Conservation (phyloP, 352 stramenopile genomes). For the Phytophthora lateralis region DNA sequence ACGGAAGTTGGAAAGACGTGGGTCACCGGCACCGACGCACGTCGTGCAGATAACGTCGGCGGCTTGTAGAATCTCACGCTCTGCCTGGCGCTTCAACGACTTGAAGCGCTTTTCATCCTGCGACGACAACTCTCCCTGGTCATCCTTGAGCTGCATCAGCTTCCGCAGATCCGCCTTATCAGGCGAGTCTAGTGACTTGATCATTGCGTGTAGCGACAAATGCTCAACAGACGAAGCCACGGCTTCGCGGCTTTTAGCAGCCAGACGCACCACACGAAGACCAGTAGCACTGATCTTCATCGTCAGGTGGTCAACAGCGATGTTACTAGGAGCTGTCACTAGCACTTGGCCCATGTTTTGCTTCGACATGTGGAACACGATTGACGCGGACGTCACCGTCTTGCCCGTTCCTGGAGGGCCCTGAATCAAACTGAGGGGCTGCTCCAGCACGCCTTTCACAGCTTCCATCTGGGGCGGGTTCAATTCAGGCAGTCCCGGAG, state of each 20-base stretch:
- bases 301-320: constrained; percentile 97
- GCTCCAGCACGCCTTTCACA: constrained; percentile 95
- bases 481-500: constrained; percentile 95
- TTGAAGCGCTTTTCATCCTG: constrained; percentile 97
- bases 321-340: constrained; percentile 98
- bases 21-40: constrained; percentile 97
- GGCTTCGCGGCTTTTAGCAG: constrained; percentile 97
- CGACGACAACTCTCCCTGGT: constrained; percentile 94
- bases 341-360: constrained; percentile 99
- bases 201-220: constrained; percentile 98
- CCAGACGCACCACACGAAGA: constrained; percentile 97
- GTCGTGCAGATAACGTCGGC: constrained; percentile 99
- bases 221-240: constrained; percentile 96
- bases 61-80: constrained; percentile 97
- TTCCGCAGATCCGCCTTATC: constrained; percentile 93
- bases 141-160: constrained; percentile 95
- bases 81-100: constrained; percentile 90
- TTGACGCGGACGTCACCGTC: constrained; percentile 96
- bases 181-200: constrained; percentile 87
- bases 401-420: constrained; percentile 98
- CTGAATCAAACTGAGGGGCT: constrained; percentile 98
- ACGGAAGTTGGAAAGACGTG: constrained; percentile 97
- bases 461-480: constrained; percentile 98
- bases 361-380: constrained; percentile 99
- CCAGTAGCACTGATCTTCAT: constrained; percentile 98